These are phyloP conservation scores for Flaveria floridana DNA, from an alignment of 140 eudicot genomes.

Conservation along the genomic window DNA sequence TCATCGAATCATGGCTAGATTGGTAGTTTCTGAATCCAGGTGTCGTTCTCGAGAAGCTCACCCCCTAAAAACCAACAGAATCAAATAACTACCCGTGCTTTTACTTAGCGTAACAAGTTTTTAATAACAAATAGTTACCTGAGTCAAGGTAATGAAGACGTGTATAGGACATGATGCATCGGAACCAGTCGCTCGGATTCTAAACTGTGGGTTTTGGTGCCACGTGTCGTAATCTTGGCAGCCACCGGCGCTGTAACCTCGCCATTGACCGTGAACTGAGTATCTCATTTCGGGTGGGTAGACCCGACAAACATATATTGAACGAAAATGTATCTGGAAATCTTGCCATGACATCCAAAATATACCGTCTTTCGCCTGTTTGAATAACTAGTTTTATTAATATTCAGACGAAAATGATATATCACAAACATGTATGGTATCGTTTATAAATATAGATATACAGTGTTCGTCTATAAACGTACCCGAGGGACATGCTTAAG, in stretches of 20 bases:
- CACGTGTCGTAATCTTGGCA: slow-evolving; percentile 97
- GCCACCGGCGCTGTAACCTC: slow-evolving; percentile 98
- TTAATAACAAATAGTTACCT: slow-evolving; percentile 47
- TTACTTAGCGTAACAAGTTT: neutral
- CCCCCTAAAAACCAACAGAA: slow-evolving; percentile 54
- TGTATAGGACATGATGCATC: slow-evolving; percentile 97
- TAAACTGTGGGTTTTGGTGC: slow-evolving; percentile 97
- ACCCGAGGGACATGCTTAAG: slow-evolving; percentile 95
- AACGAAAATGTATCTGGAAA: slow-evolving; percentile 92
- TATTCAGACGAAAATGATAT: neutral
- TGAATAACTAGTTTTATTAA: neutral
- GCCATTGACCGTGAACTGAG: slow-evolving; percentile 91
- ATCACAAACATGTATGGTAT: no score
- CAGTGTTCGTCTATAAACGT: neutral
- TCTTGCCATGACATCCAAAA: slow-evolving; percentile 99
- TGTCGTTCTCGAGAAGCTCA: slow-evolving; percentile 93
- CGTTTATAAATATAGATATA: neutral
- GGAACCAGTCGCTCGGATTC: slow-evolving; percentile 80
- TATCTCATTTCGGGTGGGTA: slow-evolving; percentile 98
- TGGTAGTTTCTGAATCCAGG: slow-evolving; percentile 94
- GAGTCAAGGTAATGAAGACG: slow-evolving; percentile 94
- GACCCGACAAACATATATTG: slow-evolving; percentile 96
- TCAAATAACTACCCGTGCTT: neutral
- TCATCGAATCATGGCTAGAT: slow-evolving; percentile 91
- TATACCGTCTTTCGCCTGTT: slow-evolving; percentile 92